Evolutionary conservation across 2,329 filamentous ascomycete species (phyloP), one percentile per base, ranked within the genome.

Genomic region (Cadophora sp.): DNA sequence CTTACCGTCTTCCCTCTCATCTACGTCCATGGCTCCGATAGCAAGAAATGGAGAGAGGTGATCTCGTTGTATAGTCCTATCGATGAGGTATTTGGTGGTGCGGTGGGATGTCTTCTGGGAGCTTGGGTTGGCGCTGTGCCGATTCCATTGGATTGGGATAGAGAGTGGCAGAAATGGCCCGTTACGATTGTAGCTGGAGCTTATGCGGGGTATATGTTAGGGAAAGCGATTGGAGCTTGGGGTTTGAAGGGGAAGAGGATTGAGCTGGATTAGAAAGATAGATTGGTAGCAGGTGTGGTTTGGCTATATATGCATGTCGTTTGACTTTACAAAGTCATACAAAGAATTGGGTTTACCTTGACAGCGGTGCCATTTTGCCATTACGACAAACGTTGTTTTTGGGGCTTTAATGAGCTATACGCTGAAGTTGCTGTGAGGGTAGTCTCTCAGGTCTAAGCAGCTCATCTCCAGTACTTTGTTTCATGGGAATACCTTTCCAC

Each of bases 111-210:
- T 0, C 82, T 91, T 30, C 74, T 95, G 1, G 96, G 96, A 6
- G 93, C 93, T 48, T 98, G 96, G 96, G 81, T 97, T 50, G 96
- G 96, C 3, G 96, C 96, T 8, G 88, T 98, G 62, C 96, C 96
- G 0, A 98, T 99, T 73, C 96, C 96, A 1, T 82, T 99, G 72
- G 96, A 99, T 78, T 98, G 95, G 95, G 96, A 99, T 78, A 89
- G 96, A n/a, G 94, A 97, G 73, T 99, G 96, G 96, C 96, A 99
- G 86, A 92, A 91, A 79, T 99, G 95, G 92, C 96, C 96, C 0
- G 90, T 98, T 58, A 99, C 96, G 0, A 91, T 99, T 66, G 80
- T 98, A 4, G 89, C 87, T 1, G 96, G 96, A 2, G 84, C 91
- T 20, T 98, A 97, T 79, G 80, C 87, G 6, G 96, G 96, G 0